Percentiles rank a stretch among this genome's conserved stretches.
Evolutionary conservation across 352 stramenopile species (phyloP).

Genomic region (Phytophthora ramorum): DNA sequence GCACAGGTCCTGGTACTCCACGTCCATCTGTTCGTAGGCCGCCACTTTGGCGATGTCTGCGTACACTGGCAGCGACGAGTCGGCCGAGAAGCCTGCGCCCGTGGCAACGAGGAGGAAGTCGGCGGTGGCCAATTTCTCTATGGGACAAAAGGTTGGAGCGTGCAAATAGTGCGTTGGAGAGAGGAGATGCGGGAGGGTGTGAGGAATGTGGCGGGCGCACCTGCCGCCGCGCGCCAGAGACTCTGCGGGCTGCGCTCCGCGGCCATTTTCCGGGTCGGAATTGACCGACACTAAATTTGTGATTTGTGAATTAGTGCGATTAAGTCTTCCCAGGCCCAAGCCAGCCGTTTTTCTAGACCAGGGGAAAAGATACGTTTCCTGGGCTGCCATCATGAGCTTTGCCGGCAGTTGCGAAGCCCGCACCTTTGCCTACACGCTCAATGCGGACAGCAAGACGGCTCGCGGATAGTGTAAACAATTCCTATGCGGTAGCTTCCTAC

Average conservation of each 20-base stretch:
- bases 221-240: conserved; percentile 42
- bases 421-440: background rate
- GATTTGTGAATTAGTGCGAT: too few species aligned
- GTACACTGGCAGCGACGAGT: conserved; percentile 91
- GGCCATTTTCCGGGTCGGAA: background rate
- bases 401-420: too few species aligned
- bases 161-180: background rate
- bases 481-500: background rate
- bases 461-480: background rate
- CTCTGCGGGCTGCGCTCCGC: conserved; percentile 15
- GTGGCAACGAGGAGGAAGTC: conserved; percentile 90
- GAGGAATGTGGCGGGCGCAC: conserved; percentile 15
- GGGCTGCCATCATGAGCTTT: too few species aligned
- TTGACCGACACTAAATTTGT: background rate
- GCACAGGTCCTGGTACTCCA: conserved; percentile 92
- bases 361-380: too few species aligned
- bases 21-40: conserved; percentile 76
- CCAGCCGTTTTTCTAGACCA: too few species aligned
- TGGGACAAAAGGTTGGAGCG: background rate
- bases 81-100: conserved; percentile 91
- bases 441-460: background rate
- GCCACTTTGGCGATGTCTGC: conserved; percentile 88
- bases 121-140: conserved; percentile 72
- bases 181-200: background rate
- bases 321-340: too few species aligned